A percentile compares a stretch with the other conserved stretches of the same genome.
Conservation (phyloP, 2,329 filamentous ascomycete genomes). For the Didymella pomorum region DNA sequence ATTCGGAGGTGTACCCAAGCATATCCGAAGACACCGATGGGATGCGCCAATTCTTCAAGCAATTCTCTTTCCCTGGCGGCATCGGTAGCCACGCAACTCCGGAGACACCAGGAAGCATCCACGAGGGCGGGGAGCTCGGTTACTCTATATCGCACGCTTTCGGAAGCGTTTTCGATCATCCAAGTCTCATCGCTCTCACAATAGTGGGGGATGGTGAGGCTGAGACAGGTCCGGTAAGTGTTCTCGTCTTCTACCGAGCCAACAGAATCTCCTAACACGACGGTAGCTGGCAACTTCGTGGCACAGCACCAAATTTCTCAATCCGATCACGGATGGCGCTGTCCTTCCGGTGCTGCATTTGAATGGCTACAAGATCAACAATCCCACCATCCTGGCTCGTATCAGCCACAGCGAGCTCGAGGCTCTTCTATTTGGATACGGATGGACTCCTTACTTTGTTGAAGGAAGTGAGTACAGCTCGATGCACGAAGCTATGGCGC, state of each 20-base stretch:
- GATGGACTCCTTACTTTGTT: constrained; percentile 82
- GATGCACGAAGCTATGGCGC: constrained; percentile 85
- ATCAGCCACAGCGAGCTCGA: constrained; percentile 77
- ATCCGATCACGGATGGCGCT: constrained; percentile 78
- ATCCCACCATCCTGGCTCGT: constrained; percentile 70
- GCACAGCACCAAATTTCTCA: constrained; percentile 85
- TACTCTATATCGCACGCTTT: constrained; percentile 83
- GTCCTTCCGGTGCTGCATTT: constrained; percentile 80
- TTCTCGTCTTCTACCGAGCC: too few species aligned
- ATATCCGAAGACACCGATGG: constrained; percentile 74
- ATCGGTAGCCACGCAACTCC: constrained; percentile 81
- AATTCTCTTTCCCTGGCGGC: constrained; percentile 82
- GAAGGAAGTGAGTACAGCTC: constrained; percentile 75
- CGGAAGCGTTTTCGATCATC: constrained; percentile 77
- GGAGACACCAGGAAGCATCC: constrained; percentile 78
- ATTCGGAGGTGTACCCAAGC: constrained; percentile 78
- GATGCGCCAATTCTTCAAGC: constrained; percentile 79
- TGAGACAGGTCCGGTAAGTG: constrained; percentile 80
- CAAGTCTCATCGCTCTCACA: constrained; percentile 75
- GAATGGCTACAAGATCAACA: constrained; percentile 75
- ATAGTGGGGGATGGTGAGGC: constrained; percentile 83
- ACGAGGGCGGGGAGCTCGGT: constrained; percentile 83
- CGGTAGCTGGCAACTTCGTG: constrained; percentile 80
- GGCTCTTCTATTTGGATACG: constrained; percentile 74
- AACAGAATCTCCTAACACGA: too few species aligned